Evolutionary conservation across 176 grass and related monocot species (phyloP).

Genomic region (Triticum timopheevii): DNA sequence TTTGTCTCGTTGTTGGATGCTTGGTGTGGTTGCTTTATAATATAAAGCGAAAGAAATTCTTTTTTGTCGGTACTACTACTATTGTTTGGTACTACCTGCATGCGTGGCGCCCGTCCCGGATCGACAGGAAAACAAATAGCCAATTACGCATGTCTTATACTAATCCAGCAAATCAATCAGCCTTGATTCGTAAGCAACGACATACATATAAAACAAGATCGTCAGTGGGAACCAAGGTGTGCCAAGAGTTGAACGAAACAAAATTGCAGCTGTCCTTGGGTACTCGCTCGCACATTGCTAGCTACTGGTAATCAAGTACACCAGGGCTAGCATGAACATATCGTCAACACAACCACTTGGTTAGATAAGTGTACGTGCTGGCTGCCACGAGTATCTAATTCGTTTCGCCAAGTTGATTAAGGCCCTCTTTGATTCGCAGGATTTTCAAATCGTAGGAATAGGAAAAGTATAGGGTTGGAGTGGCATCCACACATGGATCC

Average conservation of each 20-base stretch:
- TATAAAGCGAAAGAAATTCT: too few relatives aligned
- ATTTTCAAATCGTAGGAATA: too few relatives aligned
- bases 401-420: background rate
- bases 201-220: background rate
- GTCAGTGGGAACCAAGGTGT: background rate
- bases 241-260: background rate
- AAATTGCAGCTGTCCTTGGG: background rate
- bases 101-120: too few relatives aligned
- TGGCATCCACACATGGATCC: too few relatives aligned
- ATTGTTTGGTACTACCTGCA: too few relatives aligned
- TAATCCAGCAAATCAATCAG: background rate
- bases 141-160: background rate
- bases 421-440: too few relatives aligned
- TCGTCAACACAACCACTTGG: too few relatives aligned
- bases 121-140: background rate
- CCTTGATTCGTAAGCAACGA: constrained; percentile 5
- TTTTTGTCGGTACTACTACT: too few relatives aligned
- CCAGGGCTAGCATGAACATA: background rate
- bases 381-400: background rate
- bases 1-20: too few relatives aligned
- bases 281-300: background rate
- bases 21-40: too few relatives aligned
- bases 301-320: background rate
- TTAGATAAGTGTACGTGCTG: background rate
- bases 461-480: too few relatives aligned